Percentiles rank a stretch among this genome's conserved stretches.
phyloP scores from a whole-genome alignment of 345 rosid species.

The Odontarrhena argentea region DNA sequence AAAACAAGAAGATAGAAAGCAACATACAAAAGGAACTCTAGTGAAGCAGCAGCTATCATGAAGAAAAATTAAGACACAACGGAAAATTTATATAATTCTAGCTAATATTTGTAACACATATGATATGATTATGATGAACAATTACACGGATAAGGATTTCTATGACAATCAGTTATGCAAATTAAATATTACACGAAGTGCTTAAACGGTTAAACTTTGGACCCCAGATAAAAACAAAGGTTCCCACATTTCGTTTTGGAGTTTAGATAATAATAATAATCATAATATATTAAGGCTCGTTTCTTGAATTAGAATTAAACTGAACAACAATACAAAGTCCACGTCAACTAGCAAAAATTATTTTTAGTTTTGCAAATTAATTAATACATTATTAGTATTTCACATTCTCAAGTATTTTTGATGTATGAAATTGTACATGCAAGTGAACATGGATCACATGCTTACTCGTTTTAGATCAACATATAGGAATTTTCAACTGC shows the following conservation, averaged over 20 bases:
- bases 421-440: neutral
- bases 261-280: neutral
- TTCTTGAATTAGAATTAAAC: neutral
- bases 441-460: slow-evolving; percentile 41
- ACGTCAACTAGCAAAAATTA: slow-evolving; percentile 8
- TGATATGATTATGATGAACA: too few relatives aligned
- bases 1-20: too few relatives aligned
- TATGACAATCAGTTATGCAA: too few relatives aligned
- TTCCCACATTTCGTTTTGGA: neutral
- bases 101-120: too few relatives aligned
- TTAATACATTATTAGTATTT: neutral
- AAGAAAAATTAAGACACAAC: too few relatives aligned
- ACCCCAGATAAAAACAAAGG: too few relatives aligned
- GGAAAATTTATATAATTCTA: too few relatives aligned
- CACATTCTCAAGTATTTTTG: neutral
- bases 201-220: too few relatives aligned
- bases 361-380: slow-evolving; percentile 6
- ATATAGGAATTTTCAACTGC: slow-evolving; percentile 33
- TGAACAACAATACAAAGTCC: slow-evolving; percentile 21
- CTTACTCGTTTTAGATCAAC: slow-evolving; percentile 21
- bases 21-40: too few relatives aligned
- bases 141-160: too few relatives aligned
- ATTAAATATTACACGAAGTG: too few relatives aligned
- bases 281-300: neutral
- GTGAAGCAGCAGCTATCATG: too few relatives aligned